phyloP scores from a whole-genome alignment of 2,329 filamentous ascomycete species.

The Verruconis gallopava region DNA sequence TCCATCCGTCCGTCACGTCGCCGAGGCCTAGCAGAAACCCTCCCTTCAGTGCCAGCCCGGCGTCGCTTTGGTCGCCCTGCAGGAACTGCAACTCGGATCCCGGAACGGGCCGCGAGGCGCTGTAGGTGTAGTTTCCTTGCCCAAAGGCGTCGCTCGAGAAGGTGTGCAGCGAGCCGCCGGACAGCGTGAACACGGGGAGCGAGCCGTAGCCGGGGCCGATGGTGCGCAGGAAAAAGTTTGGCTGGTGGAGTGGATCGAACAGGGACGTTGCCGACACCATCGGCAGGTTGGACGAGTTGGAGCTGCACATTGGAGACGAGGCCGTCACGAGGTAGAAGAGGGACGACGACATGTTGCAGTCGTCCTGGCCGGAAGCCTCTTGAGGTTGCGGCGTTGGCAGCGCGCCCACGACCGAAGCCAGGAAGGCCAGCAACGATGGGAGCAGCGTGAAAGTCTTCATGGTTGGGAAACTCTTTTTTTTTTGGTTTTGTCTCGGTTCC shows the following conservation, averaged over 20 bases:
- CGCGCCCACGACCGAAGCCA: background rate
- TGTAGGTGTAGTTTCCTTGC: constrained; percentile 19
- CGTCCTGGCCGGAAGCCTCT: background rate
- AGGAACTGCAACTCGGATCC: constrained; percentile 22
- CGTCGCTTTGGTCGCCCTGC: constrained; percentile 17
- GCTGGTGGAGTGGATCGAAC: constrained; percentile 21
- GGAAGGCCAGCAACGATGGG: background rate
- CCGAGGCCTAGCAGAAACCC: constrained; percentile 27
- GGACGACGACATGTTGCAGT: background rate
- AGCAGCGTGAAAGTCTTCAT: background rate
- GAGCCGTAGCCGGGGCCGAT: constrained; percentile 25
- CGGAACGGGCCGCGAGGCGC: constrained; percentile 18
- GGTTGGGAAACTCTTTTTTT: no score
- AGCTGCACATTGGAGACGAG: background rate
- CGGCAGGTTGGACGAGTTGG: background rate
- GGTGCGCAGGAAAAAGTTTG: constrained; percentile 25
- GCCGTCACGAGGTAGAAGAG: background rate
- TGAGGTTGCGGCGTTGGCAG: background rate
- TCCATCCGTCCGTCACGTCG: constrained; percentile 26
- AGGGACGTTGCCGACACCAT: constrained; percentile 11
- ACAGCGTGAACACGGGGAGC: constrained; percentile 27
- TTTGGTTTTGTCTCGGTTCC: no score
- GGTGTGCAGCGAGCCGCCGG: constrained; percentile 22
- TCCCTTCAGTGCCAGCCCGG: constrained; percentile 22
- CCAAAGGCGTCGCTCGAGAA: constrained; percentile 18